Conservation (phyloP, 2,329 filamentous ascomycete genomes). For the Fusarium sp. region DNA sequence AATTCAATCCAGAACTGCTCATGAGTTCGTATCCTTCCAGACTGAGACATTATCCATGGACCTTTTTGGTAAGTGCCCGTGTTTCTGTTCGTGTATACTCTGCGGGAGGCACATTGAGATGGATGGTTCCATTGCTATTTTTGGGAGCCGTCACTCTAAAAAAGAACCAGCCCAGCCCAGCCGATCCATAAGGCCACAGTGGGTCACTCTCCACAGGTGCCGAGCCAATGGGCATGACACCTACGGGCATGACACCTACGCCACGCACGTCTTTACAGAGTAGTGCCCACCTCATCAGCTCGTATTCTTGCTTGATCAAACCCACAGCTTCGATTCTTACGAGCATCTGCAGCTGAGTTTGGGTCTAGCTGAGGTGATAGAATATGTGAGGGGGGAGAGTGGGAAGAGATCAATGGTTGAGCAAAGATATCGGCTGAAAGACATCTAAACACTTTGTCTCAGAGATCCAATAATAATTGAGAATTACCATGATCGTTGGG, state of each 20-base stretch:
- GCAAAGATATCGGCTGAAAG: background rate
- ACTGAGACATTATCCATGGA: conserved; percentile 12
- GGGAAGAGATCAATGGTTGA: background rate
- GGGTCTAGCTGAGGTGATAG: conserved; percentile 1
- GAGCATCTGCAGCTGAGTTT: conserved; percentile 21
- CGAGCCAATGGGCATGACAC: conserved; percentile 33
- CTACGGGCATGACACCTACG: conserved; percentile 31
- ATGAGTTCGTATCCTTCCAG: conserved; percentile 30
- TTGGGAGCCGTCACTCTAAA: conserved; percentile 18
- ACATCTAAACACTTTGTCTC: background rate
- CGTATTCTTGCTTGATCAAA: conserved; percentile 41
- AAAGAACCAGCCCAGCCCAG: conserved; percentile 11
- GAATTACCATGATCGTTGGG: conserved; percentile 2
- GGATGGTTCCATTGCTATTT: conserved; percentile 25
- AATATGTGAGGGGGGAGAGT: background rate
- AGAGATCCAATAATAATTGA: background rate
- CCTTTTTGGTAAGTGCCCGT: conserved; percentile 12
- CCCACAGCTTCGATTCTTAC: conserved; percentile 27
- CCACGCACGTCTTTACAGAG: conserved; percentile 36
- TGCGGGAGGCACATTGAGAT: background rate
- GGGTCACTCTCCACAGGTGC: conserved; percentile 24
- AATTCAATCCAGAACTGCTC: background rate
- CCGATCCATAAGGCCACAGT: conserved; percentile 24
- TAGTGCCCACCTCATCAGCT: conserved; percentile 44
- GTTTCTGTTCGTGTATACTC: conserved; percentile 34